These are phyloP conservation scores for Carex kokanica DNA, from an alignment of 176 grass and related monocot genomes.

Conservation along the genomic window DNA sequence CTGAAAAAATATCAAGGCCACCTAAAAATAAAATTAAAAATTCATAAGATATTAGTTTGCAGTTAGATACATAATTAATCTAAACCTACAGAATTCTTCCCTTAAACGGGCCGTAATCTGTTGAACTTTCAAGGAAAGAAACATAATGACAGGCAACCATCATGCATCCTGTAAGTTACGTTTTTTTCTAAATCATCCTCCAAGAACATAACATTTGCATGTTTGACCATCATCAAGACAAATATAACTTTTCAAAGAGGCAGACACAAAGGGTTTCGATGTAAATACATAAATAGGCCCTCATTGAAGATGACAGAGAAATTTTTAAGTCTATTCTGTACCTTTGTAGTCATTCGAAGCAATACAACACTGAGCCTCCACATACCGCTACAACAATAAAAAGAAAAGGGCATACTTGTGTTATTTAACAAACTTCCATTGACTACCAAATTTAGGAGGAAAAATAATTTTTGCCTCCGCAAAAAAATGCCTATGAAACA, in stretches of 20 bases:
- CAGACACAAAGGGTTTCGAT: neutral
- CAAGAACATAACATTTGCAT: neutral
- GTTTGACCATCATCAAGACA: neutral
- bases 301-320: conserved; percentile 8
- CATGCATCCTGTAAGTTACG: neutral
- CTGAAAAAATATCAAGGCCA: conserved; percentile 86
- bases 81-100: neutral
- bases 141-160: neutral
- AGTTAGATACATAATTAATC: neutral
- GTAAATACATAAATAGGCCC: neutral
- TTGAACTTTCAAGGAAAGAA: neutral
- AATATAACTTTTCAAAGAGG: neutral
- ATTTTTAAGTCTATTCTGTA: conserved; percentile 15
- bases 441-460: neutral
- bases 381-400: conserved; percentile 69
- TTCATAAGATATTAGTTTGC: conserved; percentile 5
- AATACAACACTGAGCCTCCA: conserved; percentile 96
- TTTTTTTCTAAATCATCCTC: neutral
- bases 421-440: conserved; percentile 6
- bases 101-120: neutral
- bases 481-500: neutral
- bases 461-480: neutral
- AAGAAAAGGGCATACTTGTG: conserved; percentile 7
- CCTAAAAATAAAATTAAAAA: conserved; percentile 40
- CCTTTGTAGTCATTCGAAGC: conserved; percentile 97